These are phyloP conservation scores for Aegilops tauschii DNA, from an alignment of 176 grass and related monocot species.

Conservation along the genomic window DNA sequence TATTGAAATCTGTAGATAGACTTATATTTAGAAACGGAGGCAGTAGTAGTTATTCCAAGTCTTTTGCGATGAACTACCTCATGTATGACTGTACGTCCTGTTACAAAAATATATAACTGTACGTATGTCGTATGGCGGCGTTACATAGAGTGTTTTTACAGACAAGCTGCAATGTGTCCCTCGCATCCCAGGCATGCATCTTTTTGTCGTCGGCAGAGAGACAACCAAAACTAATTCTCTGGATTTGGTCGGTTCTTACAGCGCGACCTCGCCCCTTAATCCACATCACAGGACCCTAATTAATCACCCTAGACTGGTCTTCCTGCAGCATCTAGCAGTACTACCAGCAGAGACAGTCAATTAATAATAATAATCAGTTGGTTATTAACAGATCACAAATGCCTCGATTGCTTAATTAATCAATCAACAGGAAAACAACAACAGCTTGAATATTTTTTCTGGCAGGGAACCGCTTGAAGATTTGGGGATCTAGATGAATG, in stretches of 20 bases:
- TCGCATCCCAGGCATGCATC: not conserved
- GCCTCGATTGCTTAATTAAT: no score
- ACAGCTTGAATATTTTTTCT: not conserved
- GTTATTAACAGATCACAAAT: no score
- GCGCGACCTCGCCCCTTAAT: not conserved
- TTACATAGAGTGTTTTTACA: not conserved
- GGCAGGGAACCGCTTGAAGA: not conserved
- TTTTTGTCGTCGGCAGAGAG: not conserved
- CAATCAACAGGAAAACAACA: not conserved
- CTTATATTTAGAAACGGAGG: no score
- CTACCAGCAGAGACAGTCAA: no score
- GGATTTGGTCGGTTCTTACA: conserved; percentile 12
- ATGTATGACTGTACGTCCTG: no score
- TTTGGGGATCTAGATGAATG: conserved; percentile 12
- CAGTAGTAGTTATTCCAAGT: no score
- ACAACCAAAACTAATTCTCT: not conserved
- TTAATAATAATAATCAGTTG: no score
- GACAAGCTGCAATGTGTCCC: not conserved
- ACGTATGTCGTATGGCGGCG: not conserved
- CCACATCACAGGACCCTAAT: not conserved
- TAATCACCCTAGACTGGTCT: not conserved
- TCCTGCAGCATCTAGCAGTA: no score
- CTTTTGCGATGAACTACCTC: no score
- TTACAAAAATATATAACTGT: not conserved
- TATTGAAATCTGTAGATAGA: no score